These are phyloP conservation scores for Fonsecaea multimorphosa DNA, from an alignment of 2,329 filamentous ascomycete species.

Conservation along the genomic window DNA sequence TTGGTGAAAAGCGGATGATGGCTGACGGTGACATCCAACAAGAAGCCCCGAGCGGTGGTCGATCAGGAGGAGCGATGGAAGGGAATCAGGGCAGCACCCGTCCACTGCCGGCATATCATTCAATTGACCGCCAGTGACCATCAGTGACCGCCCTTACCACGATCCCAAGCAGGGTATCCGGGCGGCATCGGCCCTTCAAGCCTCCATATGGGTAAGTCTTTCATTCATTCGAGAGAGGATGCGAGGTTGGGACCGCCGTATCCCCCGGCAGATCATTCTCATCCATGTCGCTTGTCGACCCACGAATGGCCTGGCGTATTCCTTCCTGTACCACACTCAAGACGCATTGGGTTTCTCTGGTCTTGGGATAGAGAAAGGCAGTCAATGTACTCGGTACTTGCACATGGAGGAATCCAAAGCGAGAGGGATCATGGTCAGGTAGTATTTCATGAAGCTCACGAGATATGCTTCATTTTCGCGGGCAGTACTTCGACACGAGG, in stretches of 20 bases:
- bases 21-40: background rate
- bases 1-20: background rate
- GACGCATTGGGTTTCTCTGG: background rate
- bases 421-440: background rate
- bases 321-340: background rate
- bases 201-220: background rate
- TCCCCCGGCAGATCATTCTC: background rate
- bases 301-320: background rate
- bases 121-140: too few species aligned
- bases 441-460: background rate
- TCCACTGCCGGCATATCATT: background rate
- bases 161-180: background rate
- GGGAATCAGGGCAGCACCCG: background rate
- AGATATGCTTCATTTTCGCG: background rate
- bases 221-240: background rate
- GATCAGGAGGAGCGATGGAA: background rate
- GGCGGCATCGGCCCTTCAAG: background rate
- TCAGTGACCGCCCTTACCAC: background rate
- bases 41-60: background rate
- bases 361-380: background rate
- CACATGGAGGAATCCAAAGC: background rate
- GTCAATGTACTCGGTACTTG: background rate
- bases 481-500: slow-evolving; percentile 1
- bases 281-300: background rate
- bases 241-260: background rate